A percentile compares a stretch with the other conserved stretches of the same genome.
These are phyloP conservation scores for Sporobolomyces phaffii DNA, from an alignment of 768 basidiomycete genomes.

Conservation along the genomic window DNA sequence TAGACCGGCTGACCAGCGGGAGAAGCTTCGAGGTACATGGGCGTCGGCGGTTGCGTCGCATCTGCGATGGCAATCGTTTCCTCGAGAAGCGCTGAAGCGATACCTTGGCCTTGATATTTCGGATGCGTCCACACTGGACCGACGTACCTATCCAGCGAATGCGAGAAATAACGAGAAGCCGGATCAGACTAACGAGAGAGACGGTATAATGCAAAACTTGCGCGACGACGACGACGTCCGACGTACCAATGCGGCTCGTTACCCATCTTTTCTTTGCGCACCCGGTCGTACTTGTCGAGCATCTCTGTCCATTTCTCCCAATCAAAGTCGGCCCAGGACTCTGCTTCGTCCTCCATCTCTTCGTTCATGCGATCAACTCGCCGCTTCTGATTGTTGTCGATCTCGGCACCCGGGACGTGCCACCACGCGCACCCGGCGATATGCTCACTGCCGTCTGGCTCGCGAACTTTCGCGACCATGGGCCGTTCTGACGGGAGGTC, in stretches of 20 bases:
- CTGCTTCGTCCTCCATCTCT: slow-evolving; percentile 7
- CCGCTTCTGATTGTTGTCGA: slow-evolving; percentile 18
- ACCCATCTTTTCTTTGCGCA: slow-evolving; percentile 6
- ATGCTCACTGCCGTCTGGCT: neutral
- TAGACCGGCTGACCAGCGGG: slow-evolving; percentile 17
- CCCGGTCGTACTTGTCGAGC: slow-evolving; percentile 9
- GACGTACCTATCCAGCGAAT: slow-evolving; percentile 10
- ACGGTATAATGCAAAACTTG: too few relatives aligned
- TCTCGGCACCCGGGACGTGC: slow-evolving; percentile 2
- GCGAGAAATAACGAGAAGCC: neutral
- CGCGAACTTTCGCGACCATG: slow-evolving; percentile 4
- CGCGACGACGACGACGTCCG: too few relatives aligned
- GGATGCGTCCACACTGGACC: slow-evolving; percentile 16
- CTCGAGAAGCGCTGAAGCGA: neutral
- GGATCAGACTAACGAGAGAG: too few relatives aligned
- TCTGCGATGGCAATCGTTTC: slow-evolving; percentile 11
- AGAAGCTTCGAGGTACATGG: slow-evolving; percentile 19
- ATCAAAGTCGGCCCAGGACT: slow-evolving; percentile 3
- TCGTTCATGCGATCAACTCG: neutral
- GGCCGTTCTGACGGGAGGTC: neutral
- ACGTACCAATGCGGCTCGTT: slow-evolving; percentile 23
- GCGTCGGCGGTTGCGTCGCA: neutral
- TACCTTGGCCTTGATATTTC: slow-evolving; percentile 15
- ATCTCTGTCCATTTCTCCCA: slow-evolving; percentile 24
- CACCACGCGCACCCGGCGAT: slow-evolving; percentile 9